Base-by-base conservation (phyloP, 257 asterid species). In the Capsicum rhomboideum region DNA sequence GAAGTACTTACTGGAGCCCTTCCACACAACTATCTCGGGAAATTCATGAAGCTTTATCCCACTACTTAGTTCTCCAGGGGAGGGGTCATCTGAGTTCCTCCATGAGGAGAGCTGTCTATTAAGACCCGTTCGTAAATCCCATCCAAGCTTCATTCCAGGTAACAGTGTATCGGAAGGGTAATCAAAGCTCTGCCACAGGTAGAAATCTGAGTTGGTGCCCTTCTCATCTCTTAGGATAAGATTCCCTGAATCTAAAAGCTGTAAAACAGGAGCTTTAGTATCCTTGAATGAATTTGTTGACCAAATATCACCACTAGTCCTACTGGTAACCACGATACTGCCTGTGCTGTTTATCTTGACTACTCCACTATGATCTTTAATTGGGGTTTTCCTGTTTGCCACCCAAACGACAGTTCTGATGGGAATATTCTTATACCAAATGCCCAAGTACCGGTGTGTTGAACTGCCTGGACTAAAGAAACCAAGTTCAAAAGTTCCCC, bases 101-200 rank as follows among this genome's bases (percentile, higher is more conserved):
- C 79, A 87, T 0, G 93, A 86, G 18, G 85, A 61, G 66, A 88
- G 20, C 17, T 55, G 61, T 82, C 89, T 82, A 14, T 83, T 58
- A 6, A 85, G 89, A 72, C 17, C 79, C 40, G 86, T 85, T 54
- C 85, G 67, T 55, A 89, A 84, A 74, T 88, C 88, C 92, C 90
- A 88, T 74, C 90, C 92, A 44, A 84, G 79, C 84, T 88, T 90
- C 93, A 87, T 87, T 40, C 89, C 91, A 1, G 91, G 90, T 78
- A 89, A 84, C 67, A 87, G 83, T 37, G 91, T 85, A 52, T 88
- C 91, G 20, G 87, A 83, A 26, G 91, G 92, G 78, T 86, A 88
- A 83, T 90, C 86, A 29, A 90, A 88, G 84, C 90, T 85, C 85
- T 88, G 90, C 85, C 88, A 88, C 23, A 82, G 37, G 58, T 87